A percentile compares a stretch with the other conserved stretches of the same genome.
Evolutionary conservation across 805 yeast genomes (phyloP).

Genomic region (Barnettozyma sucrosica): DNA sequence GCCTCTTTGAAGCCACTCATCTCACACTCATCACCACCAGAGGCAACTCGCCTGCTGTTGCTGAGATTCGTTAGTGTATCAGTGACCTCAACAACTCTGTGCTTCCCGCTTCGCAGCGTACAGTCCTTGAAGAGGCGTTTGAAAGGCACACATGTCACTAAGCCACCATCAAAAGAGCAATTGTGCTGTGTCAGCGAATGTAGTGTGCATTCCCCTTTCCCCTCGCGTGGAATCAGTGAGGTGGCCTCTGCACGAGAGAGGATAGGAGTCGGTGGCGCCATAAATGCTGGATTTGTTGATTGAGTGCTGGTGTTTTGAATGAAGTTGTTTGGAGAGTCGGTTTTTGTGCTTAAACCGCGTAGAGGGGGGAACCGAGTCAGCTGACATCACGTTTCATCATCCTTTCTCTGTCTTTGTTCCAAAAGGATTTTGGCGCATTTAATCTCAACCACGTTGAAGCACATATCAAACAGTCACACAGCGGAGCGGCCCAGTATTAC

Average conservation of each 20-base stretch:
- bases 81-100: conserved; percentile 35
- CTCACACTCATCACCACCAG: conserved; percentile 20
- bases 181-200: conserved; percentile 41
- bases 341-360: background rate
- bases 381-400: background rate
- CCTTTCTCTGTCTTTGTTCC: too few relatives aligned
- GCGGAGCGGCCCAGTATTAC: background rate
- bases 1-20: conserved; percentile 4
- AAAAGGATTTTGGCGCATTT: too few relatives aligned
- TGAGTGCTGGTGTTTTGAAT: background rate
- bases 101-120: conserved; percentile 22
- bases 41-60: background rate
- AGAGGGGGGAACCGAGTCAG: background rate
- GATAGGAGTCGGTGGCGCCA: conserved; percentile 50
- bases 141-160: conserved; percentile 42
- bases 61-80: conserved; percentile 26
- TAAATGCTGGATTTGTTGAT: conserved; percentile 12
- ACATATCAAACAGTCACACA: background rate
- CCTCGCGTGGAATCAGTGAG: conserved; percentile 17
- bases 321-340: background rate
- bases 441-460: background rate
- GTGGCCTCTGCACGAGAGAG: conserved; percentile 31
- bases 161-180: conserved; percentile 40
- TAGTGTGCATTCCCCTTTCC: conserved; percentile 27
- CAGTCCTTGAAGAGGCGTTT: conserved; percentile 42